These are phyloP conservation scores for Neonectria hederae DNA, from an alignment of 2,329 filamentous ascomycete species.

Conservation along the genomic window DNA sequence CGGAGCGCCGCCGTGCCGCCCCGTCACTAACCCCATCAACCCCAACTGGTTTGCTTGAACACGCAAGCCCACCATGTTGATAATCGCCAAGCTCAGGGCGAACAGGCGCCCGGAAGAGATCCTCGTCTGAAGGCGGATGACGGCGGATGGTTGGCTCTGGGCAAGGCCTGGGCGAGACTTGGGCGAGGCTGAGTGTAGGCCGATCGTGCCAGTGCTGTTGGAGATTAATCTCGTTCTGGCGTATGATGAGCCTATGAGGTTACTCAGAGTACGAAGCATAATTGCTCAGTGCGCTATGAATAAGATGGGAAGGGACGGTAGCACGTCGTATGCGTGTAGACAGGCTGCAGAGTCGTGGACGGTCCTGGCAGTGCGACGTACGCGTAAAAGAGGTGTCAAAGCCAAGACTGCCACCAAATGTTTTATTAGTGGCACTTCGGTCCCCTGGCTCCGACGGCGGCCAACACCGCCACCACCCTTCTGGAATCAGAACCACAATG, in stretches of 20 bases:
- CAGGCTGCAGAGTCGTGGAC: neutral
- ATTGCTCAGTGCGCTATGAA: neutral
- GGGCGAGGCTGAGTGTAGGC: slow-evolving; percentile 13
- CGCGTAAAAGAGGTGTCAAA: slow-evolving; percentile 3
- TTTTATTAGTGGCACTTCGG: slow-evolving; percentile 4
- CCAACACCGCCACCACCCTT: slow-evolving; percentile 13
- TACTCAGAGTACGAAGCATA: slow-evolving; percentile 1
- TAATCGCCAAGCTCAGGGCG: slow-evolving; percentile 11
- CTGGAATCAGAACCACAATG: slow-evolving; percentile 18
- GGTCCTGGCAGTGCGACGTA: neutral
- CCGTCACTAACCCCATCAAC: slow-evolving; percentile 13
- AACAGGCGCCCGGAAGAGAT: slow-evolving; percentile 5
- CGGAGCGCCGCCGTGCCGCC: slow-evolving; percentile 3
- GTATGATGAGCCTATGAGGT: neutral
- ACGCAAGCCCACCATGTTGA: slow-evolving; percentile 12
- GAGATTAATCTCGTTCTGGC: slow-evolving; percentile 13
- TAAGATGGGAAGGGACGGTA: neutral
- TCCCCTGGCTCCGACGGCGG: neutral
- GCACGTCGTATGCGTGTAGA: neutral
- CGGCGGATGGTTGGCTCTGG: slow-evolving; percentile 1
- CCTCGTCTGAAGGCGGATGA: neutral
- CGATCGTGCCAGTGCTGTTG: slow-evolving; percentile 11
- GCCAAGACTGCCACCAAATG: slow-evolving; percentile 9
- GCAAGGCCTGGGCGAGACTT: neutral
- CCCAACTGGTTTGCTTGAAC: slow-evolving; percentile 16